phyloP scores from a whole-genome alignment of 106 monocot species.

The Dactylorhiza incarnata region DNA sequence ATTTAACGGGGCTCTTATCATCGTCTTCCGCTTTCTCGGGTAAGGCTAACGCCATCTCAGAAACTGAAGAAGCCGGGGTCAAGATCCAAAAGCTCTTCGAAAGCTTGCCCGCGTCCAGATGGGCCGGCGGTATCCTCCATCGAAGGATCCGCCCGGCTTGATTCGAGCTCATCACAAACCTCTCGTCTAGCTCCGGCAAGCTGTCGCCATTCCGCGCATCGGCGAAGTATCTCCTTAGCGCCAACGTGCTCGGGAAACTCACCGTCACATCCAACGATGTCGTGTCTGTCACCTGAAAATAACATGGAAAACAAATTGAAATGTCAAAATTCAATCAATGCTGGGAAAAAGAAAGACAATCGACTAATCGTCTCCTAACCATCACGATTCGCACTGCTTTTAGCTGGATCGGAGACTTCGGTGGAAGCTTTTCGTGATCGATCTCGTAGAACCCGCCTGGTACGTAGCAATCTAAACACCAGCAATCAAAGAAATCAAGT shows the following conservation, averaged over 20 bases:
- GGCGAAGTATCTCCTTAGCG: conserved; percentile 55
- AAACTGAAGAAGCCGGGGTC: not conserved
- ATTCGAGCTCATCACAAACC: conserved; percentile 76
- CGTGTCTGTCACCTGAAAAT: conserved; percentile 47
- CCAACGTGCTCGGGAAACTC: conserved; percentile 61
- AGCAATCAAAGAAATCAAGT: not conserved
- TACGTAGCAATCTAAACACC: conserved; percentile 15
- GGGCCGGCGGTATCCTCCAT: conserved; percentile 22
- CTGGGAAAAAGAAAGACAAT: not conserved
- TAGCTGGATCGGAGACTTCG: conserved; percentile 76
- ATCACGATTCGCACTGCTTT: conserved; percentile 65
- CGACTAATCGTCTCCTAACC: conserved; percentile 17
- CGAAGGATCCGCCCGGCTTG: conserved; percentile 55
- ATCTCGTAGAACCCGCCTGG: conserved; percentile 72
- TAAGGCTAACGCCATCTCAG: not conserved
- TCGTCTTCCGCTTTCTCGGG: conserved; percentile 7
- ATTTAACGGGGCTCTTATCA: not conserved
- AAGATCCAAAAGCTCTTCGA: conserved; percentile 70
- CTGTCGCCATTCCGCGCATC: not conserved
- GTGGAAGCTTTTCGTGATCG: conserved; percentile 65
- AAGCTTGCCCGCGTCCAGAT: conserved; percentile 27
- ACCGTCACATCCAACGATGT: conserved; percentile 55
- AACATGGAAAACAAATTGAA: not conserved
- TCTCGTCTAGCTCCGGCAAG: conserved; percentile 79
- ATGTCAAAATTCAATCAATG: not conserved